Conservation (phyloP, 805 yeast species). For the Myxozyma melibiosi region DNA sequence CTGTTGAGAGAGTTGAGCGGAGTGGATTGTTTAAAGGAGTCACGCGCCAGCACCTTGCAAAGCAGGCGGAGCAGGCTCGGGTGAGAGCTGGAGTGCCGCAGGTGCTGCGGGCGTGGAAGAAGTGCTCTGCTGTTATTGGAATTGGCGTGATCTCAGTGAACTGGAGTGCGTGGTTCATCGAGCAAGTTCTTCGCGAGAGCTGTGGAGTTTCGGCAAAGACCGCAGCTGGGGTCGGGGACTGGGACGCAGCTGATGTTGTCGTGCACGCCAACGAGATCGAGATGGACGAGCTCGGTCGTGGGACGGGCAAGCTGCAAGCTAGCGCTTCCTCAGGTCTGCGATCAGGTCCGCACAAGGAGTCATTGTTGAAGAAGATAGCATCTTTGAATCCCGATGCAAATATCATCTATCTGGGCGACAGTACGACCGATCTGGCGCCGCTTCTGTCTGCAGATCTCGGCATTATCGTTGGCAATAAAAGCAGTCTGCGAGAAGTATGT, state of each 20-base stretch:
- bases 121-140: neutral
- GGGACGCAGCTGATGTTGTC: neutral
- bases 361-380: slow-evolving; percentile 3
- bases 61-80: slow-evolving; percentile 14
- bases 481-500: slow-evolving; percentile 13
- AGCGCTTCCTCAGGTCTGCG: slow-evolving; percentile 3
- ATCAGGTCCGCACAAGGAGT: slow-evolving; percentile 29
- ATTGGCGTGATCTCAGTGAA: slow-evolving; percentile 30
- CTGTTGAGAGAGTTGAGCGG: slow-evolving; percentile 31
- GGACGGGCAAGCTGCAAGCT: slow-evolving; percentile 12
- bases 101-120: slow-evolving; percentile 2
- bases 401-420: slow-evolving; percentile 32
- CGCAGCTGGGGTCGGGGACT: neutral
- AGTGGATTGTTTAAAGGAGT: slow-evolving; percentile 28
- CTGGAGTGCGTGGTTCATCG: slow-evolving; percentile 31
- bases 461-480: slow-evolving; percentile 19
- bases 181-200: slow-evolving; percentile 2
- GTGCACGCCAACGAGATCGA: slow-evolving; percentile 21
- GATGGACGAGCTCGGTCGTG: slow-evolving; percentile 11
- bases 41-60: slow-evolving; percentile 6
- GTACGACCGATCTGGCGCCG: slow-evolving; percentile 32
- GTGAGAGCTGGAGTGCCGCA: slow-evolving; percentile 18
- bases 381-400: neutral
- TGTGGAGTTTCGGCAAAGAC: neutral
- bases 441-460: slow-evolving; percentile 21